phyloP scores from a whole-genome alignment of 2,329 filamentous ascomycete species.

The Scorias spongiosa region DNA sequence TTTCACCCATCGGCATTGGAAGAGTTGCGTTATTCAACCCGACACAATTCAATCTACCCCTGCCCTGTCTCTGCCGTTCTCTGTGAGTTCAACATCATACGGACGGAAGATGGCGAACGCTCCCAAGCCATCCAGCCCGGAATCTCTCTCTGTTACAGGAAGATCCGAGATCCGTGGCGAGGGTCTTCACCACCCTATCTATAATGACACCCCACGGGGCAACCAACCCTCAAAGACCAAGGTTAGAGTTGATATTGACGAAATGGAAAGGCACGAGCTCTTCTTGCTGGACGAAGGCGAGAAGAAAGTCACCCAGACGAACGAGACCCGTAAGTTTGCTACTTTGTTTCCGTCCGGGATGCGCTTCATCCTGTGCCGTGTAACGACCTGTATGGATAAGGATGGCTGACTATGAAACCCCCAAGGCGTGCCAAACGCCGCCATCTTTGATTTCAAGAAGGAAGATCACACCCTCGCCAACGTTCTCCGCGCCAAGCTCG shows the following conservation, averaged over 20 bases:
- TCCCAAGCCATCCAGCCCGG: neutral
- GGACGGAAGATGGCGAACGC: neutral
- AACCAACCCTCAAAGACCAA: slow-evolving; percentile 3
- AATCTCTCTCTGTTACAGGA: neutral
- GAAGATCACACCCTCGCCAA: slow-evolving; percentile 95
- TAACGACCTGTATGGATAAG: too few species aligned
- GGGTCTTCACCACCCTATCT: slow-evolving; percentile 1
- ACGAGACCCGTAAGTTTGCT: slow-evolving; percentile 62
- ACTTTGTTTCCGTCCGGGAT: neutral
- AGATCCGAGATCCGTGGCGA: neutral
- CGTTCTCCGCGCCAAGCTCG: slow-evolving; percentile 69
- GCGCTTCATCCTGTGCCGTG: neutral
- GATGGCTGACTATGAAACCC: neutral
- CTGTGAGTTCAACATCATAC: neutral
- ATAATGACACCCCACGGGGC: slow-evolving; percentile 1
- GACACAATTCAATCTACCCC: slow-evolving; percentile 1
- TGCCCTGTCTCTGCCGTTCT: too few species aligned
- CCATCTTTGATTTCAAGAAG: slow-evolving; percentile 88
- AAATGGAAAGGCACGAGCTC: slow-evolving; percentile 62
- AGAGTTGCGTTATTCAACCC: slow-evolving; percentile 2
- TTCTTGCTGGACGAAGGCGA: slow-evolving; percentile 78
- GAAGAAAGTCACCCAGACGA: slow-evolving; percentile 81
- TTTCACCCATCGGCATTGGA: too few species aligned
- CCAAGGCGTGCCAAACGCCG: slow-evolving; percentile 79
- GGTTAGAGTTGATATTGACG: slow-evolving; percentile 15